phyloP scores from a whole-genome alignment of 2,329 filamentous ascomycete species.

The Lecanicillium sp. region DNA sequence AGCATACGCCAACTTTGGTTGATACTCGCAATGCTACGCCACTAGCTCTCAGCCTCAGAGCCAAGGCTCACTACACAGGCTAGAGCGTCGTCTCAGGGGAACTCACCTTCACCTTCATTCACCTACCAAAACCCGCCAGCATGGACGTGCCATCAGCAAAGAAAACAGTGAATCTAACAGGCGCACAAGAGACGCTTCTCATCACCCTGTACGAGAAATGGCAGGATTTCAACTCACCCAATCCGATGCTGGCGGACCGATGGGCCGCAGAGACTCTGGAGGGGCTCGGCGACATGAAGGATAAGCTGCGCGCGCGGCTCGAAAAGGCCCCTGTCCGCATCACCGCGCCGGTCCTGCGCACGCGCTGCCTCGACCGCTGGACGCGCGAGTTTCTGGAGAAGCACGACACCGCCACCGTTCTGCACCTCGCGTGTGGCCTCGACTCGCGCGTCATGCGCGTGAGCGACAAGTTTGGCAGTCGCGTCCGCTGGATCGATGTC shows the following conservation, averaged over 20 bases:
- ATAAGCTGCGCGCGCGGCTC: neutral
- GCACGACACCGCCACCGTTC: slow-evolving; percentile 17
- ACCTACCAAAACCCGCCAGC: neutral
- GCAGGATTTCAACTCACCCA: slow-evolving; percentile 8
- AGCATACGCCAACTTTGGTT: too few relatives aligned
- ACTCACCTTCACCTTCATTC: too few relatives aligned
- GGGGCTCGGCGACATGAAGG: neutral
- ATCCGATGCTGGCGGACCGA: slow-evolving; percentile 11
- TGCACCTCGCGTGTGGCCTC: slow-evolving; percentile 24
- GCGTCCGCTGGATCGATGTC: slow-evolving; percentile 24
- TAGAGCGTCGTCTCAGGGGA: too few relatives aligned
- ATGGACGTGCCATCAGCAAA: neutral
- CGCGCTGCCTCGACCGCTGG: slow-evolving; percentile 10
- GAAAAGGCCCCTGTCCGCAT: neutral
- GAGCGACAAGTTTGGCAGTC: slow-evolving; percentile 8
- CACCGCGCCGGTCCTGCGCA: neutral
- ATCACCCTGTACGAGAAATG: slow-evolving; percentile 11
- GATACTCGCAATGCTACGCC: too few relatives aligned
- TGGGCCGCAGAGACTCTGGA: slow-evolving; percentile 5
- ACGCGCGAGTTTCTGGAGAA: slow-evolving; percentile 16
- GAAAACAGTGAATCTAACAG: slow-evolving; percentile 1
- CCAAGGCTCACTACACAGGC: too few relatives aligned
- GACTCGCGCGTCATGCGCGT: slow-evolving; percentile 21
- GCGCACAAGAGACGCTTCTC: slow-evolving; percentile 12
- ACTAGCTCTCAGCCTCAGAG: too few relatives aligned